phyloP scores from a whole-genome alignment of 345 rosid species.

The Lepidium sativum region DNA sequence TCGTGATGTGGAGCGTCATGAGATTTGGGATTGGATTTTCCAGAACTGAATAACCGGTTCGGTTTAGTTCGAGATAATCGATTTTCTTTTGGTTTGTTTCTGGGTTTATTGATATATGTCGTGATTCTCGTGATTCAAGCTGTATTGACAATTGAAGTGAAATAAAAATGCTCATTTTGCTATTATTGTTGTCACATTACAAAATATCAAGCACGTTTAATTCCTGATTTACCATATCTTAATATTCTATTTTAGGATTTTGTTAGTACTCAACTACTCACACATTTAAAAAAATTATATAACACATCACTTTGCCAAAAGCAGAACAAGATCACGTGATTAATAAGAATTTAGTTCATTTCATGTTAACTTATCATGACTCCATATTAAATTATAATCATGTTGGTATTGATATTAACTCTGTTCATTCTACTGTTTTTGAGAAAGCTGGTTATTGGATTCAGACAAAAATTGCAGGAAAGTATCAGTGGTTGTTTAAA shows the following conservation, averaged over 20 bases:
- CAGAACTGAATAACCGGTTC: slow-evolving; percentile 8
- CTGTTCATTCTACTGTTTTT: slow-evolving; percentile 4
- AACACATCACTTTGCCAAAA: too few relatives aligned
- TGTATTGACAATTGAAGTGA: background rate
- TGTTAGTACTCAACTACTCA: too few relatives aligned
- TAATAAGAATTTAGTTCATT: too few relatives aligned
- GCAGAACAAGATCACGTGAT: too few relatives aligned
- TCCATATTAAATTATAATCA: too few relatives aligned
- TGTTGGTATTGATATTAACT: too few relatives aligned
- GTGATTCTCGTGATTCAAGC: background rate
- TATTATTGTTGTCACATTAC: background rate
- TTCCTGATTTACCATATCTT: background rate
- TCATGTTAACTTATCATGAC: too few relatives aligned
- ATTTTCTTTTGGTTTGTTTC: background rate
- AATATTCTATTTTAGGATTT: background rate
- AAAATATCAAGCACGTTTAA: background rate
- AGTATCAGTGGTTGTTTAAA: slow-evolving; percentile 9
- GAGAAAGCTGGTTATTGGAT: slow-evolving; percentile 20
- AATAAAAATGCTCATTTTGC: background rate
- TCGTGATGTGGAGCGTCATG: slow-evolving; percentile 23
- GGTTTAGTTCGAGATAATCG: background rate
- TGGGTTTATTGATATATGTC: background rate
- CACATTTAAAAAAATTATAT: too few relatives aligned
- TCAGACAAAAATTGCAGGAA: background rate
- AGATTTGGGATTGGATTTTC: slow-evolving; percentile 27